A percentile compares a stretch with the other conserved stretches of the same genome.
Conservation (phyloP, 768 basidiomycete species). For the Mycena epipterygia region DNA sequence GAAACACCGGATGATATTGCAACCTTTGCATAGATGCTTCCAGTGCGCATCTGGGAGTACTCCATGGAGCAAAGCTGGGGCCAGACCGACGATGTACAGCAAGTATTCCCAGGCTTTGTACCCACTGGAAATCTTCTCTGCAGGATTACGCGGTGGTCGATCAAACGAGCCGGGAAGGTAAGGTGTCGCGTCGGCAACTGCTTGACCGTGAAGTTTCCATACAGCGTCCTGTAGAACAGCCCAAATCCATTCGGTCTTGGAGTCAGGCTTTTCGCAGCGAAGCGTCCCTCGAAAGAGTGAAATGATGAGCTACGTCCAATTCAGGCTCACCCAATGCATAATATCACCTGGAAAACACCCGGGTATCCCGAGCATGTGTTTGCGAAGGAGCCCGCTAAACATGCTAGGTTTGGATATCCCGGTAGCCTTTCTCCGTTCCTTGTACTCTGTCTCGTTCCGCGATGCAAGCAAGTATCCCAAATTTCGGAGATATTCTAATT, state of each 20-base stretch:
- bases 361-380: constrained; percentile 24
- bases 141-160: constrained; percentile 39
- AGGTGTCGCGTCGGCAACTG: constrained; percentile 7
- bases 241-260: constrained; percentile 45
- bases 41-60: not conserved
- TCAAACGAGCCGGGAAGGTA: constrained; percentile 39
- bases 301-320: constrained; percentile 26
- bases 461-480: constrained; percentile 1
- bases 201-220: constrained; percentile 37
- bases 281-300: constrained; percentile 39
- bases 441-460: constrained; percentile 8
- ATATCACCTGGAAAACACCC: constrained; percentile 31
- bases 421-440: constrained; percentile 4
- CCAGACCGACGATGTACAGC: constrained; percentile 25
- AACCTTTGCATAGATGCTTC: constrained; percentile 1
- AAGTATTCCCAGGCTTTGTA: constrained; percentile 36
- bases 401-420: constrained; percentile 38
- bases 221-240: constrained; percentile 31
- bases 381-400: constrained; percentile 28
- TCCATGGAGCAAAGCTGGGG: not conserved
- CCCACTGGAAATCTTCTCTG: constrained; percentile 46
- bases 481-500: not conserved
- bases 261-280: constrained; percentile 34
- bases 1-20: not conserved
- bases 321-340: constrained; percentile 37